phyloP scores from a whole-genome alignment of 2,329 filamentous ascomycete genomes.

The Nemania sp. region DNA sequence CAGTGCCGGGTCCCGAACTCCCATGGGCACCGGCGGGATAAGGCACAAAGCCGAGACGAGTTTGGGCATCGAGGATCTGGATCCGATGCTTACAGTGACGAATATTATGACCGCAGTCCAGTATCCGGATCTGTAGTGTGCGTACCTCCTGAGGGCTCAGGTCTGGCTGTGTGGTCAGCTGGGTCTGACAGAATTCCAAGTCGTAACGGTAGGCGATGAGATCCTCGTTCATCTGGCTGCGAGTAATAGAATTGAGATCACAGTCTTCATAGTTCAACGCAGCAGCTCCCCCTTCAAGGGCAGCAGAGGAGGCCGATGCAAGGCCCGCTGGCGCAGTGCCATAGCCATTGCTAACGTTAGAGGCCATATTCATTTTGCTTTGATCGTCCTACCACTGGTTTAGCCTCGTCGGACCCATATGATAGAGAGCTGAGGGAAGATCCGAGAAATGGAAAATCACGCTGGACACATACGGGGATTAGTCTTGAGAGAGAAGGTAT shows the following conservation, averaged over 20 bases:
- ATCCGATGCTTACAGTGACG: slow-evolving; percentile 49
- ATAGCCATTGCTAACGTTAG: slow-evolving; percentile 15
- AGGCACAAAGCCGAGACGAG: slow-evolving; percentile 20
- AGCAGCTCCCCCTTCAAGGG: neutral
- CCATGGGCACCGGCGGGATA: slow-evolving; percentile 4
- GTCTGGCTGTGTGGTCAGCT: slow-evolving; percentile 39
- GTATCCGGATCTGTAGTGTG: slow-evolving; percentile 47
- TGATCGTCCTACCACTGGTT: slow-evolving; percentile 11
- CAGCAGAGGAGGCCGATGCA: neutral
- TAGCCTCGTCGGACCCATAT: neutral
- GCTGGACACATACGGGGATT: slow-evolving; percentile 17
- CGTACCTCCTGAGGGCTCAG: slow-evolving; percentile 49
- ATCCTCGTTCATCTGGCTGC: slow-evolving; percentile 49
- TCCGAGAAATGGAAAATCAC: neutral
- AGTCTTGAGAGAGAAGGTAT: slow-evolving; percentile 18
- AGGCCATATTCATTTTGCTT: slow-evolving; percentile 3
- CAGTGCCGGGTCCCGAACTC: neutral
- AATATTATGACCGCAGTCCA: slow-evolving; percentile 52
- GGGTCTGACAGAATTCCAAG: slow-evolving; percentile 46
- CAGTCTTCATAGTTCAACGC: slow-evolving; percentile 36
- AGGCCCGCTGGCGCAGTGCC: neutral
- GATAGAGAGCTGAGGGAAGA: too few relatives aligned
- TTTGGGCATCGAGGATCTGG: slow-evolving; percentile 45
- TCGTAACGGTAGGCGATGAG: slow-evolving; percentile 50
- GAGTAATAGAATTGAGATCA: slow-evolving; percentile 40